A percentile compares a stretch with the other conserved stretches of the same genome.
Conservation (phyloP, 179 eudicot species). For the Nepenthes alata region DNA sequence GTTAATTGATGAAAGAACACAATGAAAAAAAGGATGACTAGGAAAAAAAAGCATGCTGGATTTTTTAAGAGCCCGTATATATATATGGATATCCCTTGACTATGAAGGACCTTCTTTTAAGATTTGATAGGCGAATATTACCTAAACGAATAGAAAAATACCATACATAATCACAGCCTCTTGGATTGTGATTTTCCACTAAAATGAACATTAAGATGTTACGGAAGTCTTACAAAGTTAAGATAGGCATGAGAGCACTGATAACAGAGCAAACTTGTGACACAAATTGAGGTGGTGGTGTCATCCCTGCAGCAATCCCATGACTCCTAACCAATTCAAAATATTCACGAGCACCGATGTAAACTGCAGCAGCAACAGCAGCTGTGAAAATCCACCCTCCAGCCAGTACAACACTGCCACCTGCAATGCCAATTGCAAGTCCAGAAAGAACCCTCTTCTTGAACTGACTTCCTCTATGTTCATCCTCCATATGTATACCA, state of each 20-base stretch:
- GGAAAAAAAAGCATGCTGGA: no score
- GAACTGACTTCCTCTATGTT: slow-evolving; percentile 52
- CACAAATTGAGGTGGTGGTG: slow-evolving; percentile 88
- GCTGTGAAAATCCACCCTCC: slow-evolving; percentile 93
- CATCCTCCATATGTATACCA: slow-evolving; percentile 24
- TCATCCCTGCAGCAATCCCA: slow-evolving; percentile 86
- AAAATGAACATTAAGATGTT: background rate
- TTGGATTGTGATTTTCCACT: background rate
- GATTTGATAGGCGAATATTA: background rate
- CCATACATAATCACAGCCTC: background rate
- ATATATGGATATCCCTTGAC: no score
- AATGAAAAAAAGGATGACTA: no score
- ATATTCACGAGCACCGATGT: slow-evolving; percentile 74
- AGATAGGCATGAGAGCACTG: slow-evolving; percentile 71
- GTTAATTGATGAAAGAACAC: no score
- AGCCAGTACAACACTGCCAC: slow-evolving; percentile 68
- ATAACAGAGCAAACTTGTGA: slow-evolving; percentile 87
- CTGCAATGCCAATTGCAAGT: slow-evolving; percentile 64
- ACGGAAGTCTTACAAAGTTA: slow-evolving; percentile 64
- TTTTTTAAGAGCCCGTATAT: no score
- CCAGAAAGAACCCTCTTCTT: slow-evolving; percentile 71
- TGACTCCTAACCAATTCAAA: slow-evolving; percentile 90
- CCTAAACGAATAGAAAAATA: background rate
- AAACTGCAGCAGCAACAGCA: slow-evolving; percentile 59
- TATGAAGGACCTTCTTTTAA: no score